Conservation (phyloP, 768 basidiomycete species). For the Pulveroboletus frians region DNA sequence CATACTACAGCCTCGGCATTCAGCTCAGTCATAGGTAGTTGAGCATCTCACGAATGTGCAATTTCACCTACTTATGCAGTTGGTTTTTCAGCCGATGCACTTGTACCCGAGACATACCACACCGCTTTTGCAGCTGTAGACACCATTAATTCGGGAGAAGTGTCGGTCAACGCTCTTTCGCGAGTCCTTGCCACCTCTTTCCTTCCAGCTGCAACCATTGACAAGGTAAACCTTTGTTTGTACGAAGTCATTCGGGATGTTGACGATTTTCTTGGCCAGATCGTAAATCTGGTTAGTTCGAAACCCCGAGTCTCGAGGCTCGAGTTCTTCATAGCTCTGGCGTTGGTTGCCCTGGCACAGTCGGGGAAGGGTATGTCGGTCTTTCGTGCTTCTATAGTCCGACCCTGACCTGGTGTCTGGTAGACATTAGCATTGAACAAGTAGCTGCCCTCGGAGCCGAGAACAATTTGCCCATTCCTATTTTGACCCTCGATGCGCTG, state of each 20-base stretch:
- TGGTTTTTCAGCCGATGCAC: conserved; percentile 58
- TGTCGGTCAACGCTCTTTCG: conserved; percentile 78
- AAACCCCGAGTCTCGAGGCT: conserved; percentile 75
- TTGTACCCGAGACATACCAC: conserved; percentile 73
- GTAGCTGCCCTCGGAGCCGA: conserved; percentile 72
- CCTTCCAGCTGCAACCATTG: conserved; percentile 77
- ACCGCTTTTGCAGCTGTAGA: conserved; percentile 71
- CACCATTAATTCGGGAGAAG: conserved; percentile 64
- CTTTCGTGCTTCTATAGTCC: not conserved
- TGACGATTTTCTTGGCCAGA: conserved; percentile 44
- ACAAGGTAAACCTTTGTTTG: conserved; percentile 48
- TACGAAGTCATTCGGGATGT: not conserved
- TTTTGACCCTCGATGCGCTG: conserved; percentile 57
- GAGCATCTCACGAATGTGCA: not conserved
- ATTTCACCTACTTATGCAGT: conserved; percentile 6
- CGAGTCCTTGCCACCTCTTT: conserved; percentile 73
- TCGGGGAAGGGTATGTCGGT: conserved; percentile 57
- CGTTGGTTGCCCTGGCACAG: conserved; percentile 83
- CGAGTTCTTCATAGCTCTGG: conserved; percentile 90
- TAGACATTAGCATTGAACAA: conserved; percentile 80
- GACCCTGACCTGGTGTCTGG: not conserved
- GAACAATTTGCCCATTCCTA: conserved; percentile 72
- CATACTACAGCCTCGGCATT: conserved; percentile 51
- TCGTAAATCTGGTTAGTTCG: conserved; percentile 84
- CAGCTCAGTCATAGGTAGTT: conserved; percentile 63